Evolutionary conservation across 1,284 basidiomycete genomes (phyloP).

Genomic region (Polyporus tsugae): DNA sequence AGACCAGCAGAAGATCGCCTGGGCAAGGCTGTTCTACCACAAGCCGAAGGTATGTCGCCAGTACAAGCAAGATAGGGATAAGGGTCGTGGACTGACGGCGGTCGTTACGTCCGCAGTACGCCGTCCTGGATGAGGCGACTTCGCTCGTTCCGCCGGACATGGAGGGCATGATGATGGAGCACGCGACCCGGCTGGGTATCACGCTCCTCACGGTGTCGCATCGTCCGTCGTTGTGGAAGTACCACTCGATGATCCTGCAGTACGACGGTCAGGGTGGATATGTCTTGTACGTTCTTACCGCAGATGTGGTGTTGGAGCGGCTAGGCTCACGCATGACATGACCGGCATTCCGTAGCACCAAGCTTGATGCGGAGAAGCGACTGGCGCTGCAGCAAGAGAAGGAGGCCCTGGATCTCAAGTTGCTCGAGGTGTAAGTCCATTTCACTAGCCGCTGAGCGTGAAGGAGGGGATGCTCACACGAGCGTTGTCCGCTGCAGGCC

Average conservation of each 20-base stretch:
- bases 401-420: constrained; percentile 80
- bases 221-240: constrained; percentile 94
- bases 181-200: constrained; percentile 88
- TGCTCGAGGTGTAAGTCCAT: constrained; percentile 77
- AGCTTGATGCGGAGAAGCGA: constrained; percentile 91
- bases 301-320: background rate
- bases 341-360: constrained; percentile 61
- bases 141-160: constrained; percentile 93
- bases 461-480: constrained; percentile 11
- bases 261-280: constrained; percentile 88
- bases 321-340: background rate
- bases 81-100: background rate
- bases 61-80: background rate
- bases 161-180: constrained; percentile 96
- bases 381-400: constrained; percentile 95
- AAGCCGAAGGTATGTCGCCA: constrained; percentile 75
- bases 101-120: constrained; percentile 69
- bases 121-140: constrained; percentile 96
- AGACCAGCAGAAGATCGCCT: constrained; percentile 93
- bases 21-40: constrained; percentile 97
- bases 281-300: constrained; percentile 74
- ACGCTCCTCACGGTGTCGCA: constrained; percentile 93
- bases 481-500: constrained; percentile 57
- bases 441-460: background rate
- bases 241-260: constrained; percentile 92